These are phyloP conservation scores for Eucalyptus cloeziana DNA, from an alignment of 345 rosid species.

Conservation along the genomic window DNA sequence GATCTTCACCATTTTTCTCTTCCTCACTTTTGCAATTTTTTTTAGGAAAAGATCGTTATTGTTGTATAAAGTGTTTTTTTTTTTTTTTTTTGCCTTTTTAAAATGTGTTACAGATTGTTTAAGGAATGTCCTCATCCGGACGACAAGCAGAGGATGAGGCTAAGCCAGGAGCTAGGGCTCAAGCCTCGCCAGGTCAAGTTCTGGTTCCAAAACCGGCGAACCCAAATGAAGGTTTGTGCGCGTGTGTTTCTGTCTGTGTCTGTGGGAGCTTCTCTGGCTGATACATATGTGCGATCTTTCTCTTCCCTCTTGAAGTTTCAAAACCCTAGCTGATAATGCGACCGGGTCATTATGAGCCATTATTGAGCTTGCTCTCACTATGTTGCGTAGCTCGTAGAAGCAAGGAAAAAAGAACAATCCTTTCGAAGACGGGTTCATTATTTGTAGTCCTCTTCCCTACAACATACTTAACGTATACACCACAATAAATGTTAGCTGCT, in stretches of 20 bases:
- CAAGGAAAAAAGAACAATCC: not conserved
- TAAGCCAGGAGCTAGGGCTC: conserved; percentile 88
- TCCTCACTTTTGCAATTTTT: not conserved
- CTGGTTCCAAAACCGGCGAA: conserved; percentile 98
- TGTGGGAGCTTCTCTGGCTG: not conserved
- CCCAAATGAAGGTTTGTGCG: conserved; percentile 77
- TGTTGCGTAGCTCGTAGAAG: not conserved
- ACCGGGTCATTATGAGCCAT: not conserved
- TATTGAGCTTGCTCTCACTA: not conserved
- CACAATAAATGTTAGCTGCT: not conserved
- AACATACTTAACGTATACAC: not conserved
- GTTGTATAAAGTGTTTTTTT: not conserved
- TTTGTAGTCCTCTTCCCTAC: not conserved
- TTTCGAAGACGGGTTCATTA: not conserved
- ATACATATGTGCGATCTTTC: not conserved
- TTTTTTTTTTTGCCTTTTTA: not conserved
- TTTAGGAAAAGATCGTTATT: not conserved
- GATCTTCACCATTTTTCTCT: not conserved
- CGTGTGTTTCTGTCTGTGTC: not conserved
- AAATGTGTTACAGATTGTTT: conserved; percentile 44
- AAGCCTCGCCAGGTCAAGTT: conserved; percentile 97
- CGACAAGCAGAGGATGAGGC: conserved; percentile 77
- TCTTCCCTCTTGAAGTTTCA: not conserved
- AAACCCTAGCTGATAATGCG: not conserved
- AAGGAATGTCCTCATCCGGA: conserved; percentile 96